Base-by-base conservation (phyloP, 139 green algal species). In the Chlorella sp. region DNA sequence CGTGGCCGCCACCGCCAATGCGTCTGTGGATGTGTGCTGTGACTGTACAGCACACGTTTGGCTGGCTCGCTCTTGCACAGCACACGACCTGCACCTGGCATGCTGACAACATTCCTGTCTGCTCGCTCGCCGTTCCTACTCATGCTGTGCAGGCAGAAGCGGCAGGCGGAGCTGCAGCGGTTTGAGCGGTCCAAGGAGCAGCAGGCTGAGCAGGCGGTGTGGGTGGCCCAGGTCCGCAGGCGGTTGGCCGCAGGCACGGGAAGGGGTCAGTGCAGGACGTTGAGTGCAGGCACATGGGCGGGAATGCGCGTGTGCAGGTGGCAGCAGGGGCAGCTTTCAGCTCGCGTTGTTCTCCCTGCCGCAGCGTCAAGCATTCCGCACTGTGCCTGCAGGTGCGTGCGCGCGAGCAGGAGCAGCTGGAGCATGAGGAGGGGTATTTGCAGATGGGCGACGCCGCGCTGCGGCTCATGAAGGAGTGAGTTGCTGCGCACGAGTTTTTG, bases 381-480 rank as follows among this genome's bases (percentile, higher is more conserved):
- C 34, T 34, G 5, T 6, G 8, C 36, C 19, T 11, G 70, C 70
- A 78, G 72, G 60, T 62, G 30, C 60, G 40, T 16, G 77, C 77
- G 41, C 40, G 77, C 3, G 60, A 83, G 60, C 40, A 14, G 26
- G 77, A 83, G 60, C 54, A 48, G 28, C 30, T 83, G 77, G 77
- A 83, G 60, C 77, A 74, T 30, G 77, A 83, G 60, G 77, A 83
- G 41, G 38, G 22, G 14, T 83, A 83, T 60, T 60, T 83, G 28
- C 77, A 74, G 40, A 83, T 83, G 77, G 40, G 40, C 1, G 77
- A 83, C 14, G 77, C 77, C 40, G 22, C 58, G 28, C 58, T 83
- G 13, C 51, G 51, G 40, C 77, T 83, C 26, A 83, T 83, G 77
- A 83, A 83, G 40, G 77, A 73, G 77, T 83, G 77, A 83, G 77